phyloP scores from a whole-genome alignment of 352 stramenopile species.

The Blastocystis sp. region DNA sequence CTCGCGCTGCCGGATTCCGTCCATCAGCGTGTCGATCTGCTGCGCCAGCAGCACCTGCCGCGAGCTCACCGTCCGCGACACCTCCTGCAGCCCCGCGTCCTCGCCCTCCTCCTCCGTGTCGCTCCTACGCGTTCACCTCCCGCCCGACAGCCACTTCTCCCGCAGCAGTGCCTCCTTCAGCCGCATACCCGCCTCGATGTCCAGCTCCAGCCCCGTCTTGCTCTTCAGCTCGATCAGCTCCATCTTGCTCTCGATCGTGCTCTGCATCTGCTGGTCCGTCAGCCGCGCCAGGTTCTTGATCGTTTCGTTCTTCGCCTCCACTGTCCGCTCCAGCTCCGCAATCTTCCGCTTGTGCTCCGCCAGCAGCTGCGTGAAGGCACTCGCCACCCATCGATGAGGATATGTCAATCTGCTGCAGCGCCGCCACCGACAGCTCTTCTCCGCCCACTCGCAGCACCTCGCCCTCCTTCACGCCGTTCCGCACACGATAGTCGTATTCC shows the following conservation, averaged over 20 bases:
- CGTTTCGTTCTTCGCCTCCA: constrained; percentile 1
- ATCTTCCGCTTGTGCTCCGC: constrained; percentile 22
- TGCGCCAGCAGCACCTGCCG: neutral
- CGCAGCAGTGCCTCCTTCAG: neutral
- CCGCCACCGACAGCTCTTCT: neutral
- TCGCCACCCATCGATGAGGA: neutral
- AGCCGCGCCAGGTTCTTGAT: neutral
- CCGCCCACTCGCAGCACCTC: neutral
- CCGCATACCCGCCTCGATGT: neutral
- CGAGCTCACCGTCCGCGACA: neutral
- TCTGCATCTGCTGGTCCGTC: constrained; percentile 40
- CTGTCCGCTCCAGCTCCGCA: neutral
- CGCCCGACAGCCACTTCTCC: neutral
- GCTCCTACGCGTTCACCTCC: neutral
- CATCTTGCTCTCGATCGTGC: constrained; percentile 28
- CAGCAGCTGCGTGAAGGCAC: constrained; percentile 15
- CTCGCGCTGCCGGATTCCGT: constrained; percentile 18
- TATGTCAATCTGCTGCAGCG: neutral
- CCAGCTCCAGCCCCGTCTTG: constrained; percentile 38
- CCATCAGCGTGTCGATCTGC: constrained; percentile 44
- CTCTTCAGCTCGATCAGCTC: constrained; percentile 6
- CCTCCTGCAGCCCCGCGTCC: neutral
- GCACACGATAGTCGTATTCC: neutral
- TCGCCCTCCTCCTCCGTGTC: constrained; percentile 1
- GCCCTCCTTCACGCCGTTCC: neutral